A percentile compares a stretch with the other conserved stretches of the same genome.
Conservation (phyloP, 2,329 filamentous ascomycete species). For the Paramyrothecium sp. region DNA sequence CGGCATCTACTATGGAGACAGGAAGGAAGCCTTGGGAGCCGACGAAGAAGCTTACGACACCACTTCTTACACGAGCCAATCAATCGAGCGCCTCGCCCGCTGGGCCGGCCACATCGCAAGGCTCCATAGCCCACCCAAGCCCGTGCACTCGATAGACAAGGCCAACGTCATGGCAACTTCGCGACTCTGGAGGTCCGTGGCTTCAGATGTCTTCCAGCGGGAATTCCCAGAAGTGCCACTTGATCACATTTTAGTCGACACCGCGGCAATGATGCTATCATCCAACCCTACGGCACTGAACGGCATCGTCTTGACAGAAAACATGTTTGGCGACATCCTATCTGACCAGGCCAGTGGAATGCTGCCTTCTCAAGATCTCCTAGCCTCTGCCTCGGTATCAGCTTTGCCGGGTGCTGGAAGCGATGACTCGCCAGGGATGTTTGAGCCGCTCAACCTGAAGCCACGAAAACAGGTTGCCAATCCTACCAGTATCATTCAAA, state of each 20-base stretch:
- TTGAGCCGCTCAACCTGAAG: slow-evolving; percentile 11
- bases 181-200: slow-evolving; percentile 17
- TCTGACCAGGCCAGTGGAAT: slow-evolving; percentile 20
- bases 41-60: slow-evolving; percentile 36
- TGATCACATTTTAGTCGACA: slow-evolving; percentile 18
- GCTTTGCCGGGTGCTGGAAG: neutral
- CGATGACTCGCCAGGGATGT: slow-evolving; percentile 2
- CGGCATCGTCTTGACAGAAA: slow-evolving; percentile 19
- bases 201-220: slow-evolving; percentile 9
- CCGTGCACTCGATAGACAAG: slow-evolving; percentile 27
- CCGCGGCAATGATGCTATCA: slow-evolving; percentile 15
- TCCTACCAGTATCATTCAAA: slow-evolving; percentile 8
- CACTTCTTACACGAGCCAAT: slow-evolving; percentile 66
- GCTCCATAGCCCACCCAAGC: slow-evolving; percentile 49
- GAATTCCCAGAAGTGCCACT: slow-evolving; percentile 17
- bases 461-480: slow-evolving; percentile 2
- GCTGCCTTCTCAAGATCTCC: slow-evolving; percentile 5
- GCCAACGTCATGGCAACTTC: slow-evolving; percentile 20
- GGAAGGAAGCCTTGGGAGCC: slow-evolving; percentile 44
- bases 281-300: slow-evolving; percentile 15
- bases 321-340: slow-evolving; percentile 23
- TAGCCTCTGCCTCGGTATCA: slow-evolving; percentile 9
- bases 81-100: slow-evolving; percentile 70
- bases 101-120: slow-evolving; percentile 67
- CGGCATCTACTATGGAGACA: slow-evolving; percentile 75